Conservation (phyloP, 2,329 filamentous ascomycete genomes). For the Diplodia sapinea region DNA sequence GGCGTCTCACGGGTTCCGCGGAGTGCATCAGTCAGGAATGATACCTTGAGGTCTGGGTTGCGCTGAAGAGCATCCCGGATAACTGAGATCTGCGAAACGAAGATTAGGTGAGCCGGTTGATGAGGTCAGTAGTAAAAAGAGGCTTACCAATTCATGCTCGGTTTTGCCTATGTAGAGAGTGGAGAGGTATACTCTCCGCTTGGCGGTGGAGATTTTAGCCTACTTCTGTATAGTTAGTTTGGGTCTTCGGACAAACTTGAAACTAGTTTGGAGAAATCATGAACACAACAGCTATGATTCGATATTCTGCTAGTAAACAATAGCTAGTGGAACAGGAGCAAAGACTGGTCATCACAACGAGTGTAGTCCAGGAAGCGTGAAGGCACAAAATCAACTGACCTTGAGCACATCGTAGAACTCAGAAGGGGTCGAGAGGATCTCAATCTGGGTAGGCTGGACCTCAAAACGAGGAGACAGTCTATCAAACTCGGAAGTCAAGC, state of each 20-base stretch:
- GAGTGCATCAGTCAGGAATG: conserved; percentile 88
- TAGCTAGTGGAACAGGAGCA: neutral
- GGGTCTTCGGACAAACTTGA: no score
- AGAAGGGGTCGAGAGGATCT: conserved; percentile 77
- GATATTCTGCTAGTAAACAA: neutral
- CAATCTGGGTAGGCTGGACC: conserved; percentile 78
- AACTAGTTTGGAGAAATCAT: neutral
- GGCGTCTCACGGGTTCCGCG: conserved; percentile 91
- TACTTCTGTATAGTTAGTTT: conserved; percentile 46
- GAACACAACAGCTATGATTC: neutral
- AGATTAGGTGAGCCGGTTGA: neutral
- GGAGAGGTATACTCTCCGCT: conserved; percentile 85
- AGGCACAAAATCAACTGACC: conserved; percentile 56
- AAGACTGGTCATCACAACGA: neutral
- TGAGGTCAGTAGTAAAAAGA: neutral
- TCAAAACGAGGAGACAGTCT: conserved; percentile 89
- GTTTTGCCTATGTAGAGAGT: conserved; percentile 96
- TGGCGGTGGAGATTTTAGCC: conserved; percentile 81
- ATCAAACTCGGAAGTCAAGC: conserved; percentile 77
- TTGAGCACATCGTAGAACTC: conserved; percentile 93
- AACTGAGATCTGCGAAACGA: conserved; percentile 66
- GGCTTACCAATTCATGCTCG: conserved; percentile 77
- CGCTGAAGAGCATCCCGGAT: conserved; percentile 74
- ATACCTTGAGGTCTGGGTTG: conserved; percentile 79
- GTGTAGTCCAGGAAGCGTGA: neutral